phyloP scores from a whole-genome alignment of 192 early-diverging fungal species.

The Backusella macrospora region DNA sequence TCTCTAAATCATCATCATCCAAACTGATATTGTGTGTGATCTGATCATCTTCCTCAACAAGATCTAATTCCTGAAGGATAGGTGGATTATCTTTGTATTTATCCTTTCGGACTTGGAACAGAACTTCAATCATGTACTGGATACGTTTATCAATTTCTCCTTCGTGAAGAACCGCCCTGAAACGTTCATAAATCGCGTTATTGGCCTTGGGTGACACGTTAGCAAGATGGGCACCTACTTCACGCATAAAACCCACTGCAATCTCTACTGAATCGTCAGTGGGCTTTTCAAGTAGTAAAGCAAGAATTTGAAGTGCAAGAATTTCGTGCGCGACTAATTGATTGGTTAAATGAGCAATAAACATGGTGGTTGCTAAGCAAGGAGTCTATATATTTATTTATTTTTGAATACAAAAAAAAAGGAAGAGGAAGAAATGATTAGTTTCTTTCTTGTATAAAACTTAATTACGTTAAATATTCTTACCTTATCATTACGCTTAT shows the following conservation, averaged over 20 bases:
- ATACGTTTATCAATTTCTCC: slow-evolving; percentile 92
- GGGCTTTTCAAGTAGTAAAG: slow-evolving; percentile 78
- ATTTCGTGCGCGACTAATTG: slow-evolving; percentile 89
- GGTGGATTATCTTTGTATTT: slow-evolving; percentile 90
- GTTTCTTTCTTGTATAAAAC: background rate
- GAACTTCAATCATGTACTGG: slow-evolving; percentile 97
- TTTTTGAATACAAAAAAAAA: background rate
- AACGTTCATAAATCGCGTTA: slow-evolving; percentile 89
- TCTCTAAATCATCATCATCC: slow-evolving; percentile 83
- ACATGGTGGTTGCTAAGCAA: slow-evolving; percentile 83
- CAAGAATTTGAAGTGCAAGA: slow-evolving; percentile 83
- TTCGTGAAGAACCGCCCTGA: slow-evolving; percentile 91
- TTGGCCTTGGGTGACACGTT: slow-evolving; percentile 75
- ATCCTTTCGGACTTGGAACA: slow-evolving; percentile 93
- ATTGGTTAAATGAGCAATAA: slow-evolving; percentile 93
- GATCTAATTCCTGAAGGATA: slow-evolving; percentile 76
- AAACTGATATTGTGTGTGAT: slow-evolving; percentile 85
- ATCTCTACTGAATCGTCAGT: slow-evolving; percentile 97
- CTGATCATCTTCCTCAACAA: slow-evolving; percentile 96
- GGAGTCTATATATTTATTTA: slow-evolving; percentile 43
- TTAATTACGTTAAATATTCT: background rate
- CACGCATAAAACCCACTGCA: slow-evolving; percentile 91
- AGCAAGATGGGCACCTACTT: slow-evolving; percentile 83
- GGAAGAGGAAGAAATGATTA: background rate
- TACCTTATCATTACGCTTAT: slow-evolving; percentile 89